A percentile compares a stretch with the other conserved stretches of the same genome.
phyloP scores from a whole-genome alignment of 139 green algal species.

The Diplosphaera chodatii region DNA sequence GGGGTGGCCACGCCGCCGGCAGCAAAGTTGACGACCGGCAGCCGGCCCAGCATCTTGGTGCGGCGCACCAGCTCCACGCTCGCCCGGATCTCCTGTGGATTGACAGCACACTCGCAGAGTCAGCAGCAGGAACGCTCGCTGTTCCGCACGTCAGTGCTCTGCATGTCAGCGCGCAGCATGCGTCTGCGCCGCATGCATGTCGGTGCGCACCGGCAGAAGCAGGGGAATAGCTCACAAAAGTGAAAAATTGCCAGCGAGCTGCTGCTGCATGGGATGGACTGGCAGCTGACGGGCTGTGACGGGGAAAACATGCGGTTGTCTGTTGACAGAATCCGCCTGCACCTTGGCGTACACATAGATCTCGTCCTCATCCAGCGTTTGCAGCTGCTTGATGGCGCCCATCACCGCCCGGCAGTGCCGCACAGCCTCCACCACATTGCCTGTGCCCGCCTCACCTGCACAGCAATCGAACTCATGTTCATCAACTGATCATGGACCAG shows the following conservation, averaged over 20 bases:
- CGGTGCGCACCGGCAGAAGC: too few relatives aligned
- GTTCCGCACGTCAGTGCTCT: too few relatives aligned
- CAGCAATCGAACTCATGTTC: not conserved
- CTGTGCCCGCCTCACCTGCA: conserved; percentile 92
- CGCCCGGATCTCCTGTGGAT: conserved; percentile 77
- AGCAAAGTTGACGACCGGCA: conserved; percentile 99
- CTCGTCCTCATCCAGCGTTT: conserved; percentile 99
- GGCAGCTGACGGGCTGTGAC: too few relatives aligned
- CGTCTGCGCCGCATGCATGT: too few relatives aligned
- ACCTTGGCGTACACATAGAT: conserved; percentile 98
- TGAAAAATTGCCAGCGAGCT: too few relatives aligned
- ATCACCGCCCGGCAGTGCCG: conserved; percentile 89
- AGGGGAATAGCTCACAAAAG: too few relatives aligned
- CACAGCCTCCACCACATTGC: conserved; percentile 98
- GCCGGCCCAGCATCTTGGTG: conserved; percentile 74
- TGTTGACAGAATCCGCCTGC: not conserved
- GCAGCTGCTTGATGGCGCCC: conserved; percentile 88
- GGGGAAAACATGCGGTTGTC: too few relatives aligned
- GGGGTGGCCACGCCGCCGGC: conserved; percentile 96
- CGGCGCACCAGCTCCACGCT: conserved; percentile 91
- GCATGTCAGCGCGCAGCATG: too few relatives aligned
- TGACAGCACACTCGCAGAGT: not conserved
- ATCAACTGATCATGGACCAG: too few relatives aligned
- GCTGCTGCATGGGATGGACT: too few relatives aligned
- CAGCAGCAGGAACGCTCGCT: not conserved